Evolutionary conservation across 164 flowering plant genomes (phyloP).

Genomic region (Vitis labrusca): DNA sequence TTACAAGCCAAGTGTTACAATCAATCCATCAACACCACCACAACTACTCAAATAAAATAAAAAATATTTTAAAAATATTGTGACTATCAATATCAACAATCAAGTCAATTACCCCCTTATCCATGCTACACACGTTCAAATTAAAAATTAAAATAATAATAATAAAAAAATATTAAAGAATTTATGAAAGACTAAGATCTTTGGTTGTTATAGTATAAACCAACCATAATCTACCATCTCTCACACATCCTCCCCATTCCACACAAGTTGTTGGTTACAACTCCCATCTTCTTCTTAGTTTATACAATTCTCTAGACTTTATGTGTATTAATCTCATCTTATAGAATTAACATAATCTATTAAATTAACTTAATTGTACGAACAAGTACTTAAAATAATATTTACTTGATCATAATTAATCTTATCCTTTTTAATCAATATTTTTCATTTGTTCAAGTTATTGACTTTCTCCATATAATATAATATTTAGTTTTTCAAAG

Average conservation of each 20-base stretch:
- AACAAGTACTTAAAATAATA: not conserved
- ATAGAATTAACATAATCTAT: conserved; percentile 9
- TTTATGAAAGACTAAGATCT: not conserved
- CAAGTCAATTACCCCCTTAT: not conserved
- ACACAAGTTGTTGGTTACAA: conserved; percentile 17
- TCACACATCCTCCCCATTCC: not conserved
- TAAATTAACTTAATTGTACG: not conserved
- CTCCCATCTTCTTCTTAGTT: conserved; percentile 6
- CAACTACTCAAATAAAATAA: too few relatives aligned
- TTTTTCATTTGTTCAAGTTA: too few relatives aligned
- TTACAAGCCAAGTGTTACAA: too few relatives aligned
- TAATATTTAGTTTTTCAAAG: too few relatives aligned
- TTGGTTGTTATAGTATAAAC: conserved; percentile 4
- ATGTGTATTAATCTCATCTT: not conserved
- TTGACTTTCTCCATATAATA: too few relatives aligned
- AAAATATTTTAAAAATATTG: too few relatives aligned
- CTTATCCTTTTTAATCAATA: not conserved
- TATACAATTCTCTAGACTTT: not conserved
- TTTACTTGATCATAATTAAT: not conserved
- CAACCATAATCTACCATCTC: conserved; percentile 21
- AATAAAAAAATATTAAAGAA: not conserved
- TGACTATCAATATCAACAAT: not conserved
- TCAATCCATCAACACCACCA: too few relatives aligned
- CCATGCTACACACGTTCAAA: conserved; percentile 4
- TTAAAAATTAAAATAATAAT: not conserved